Evolutionary conservation across 73 alveolate species (phyloP), one percentile per base, ranked within the genome.

Genomic region (Uronychia setigera): DNA sequence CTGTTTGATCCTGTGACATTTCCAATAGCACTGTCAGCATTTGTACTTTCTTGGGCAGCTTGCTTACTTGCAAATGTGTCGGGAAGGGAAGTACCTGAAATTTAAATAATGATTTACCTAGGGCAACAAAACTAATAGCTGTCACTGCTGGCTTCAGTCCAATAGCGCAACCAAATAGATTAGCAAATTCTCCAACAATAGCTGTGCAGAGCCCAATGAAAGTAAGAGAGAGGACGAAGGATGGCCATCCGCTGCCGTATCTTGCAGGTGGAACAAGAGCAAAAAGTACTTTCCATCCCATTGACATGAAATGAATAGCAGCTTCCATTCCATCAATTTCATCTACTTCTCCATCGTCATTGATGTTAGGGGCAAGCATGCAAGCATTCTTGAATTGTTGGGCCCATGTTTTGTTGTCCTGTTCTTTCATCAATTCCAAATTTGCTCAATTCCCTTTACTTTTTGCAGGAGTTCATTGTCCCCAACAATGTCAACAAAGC

Each of bases 21-120:
- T 77, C 93, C 95, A 26, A 94, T 78, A 31, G 98, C 91, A 59
- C 92, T 87, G 58, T 94, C 98, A 1, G 97, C 98, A 81, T 89
- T 87, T n/a, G 81, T 83, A 57, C 87, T 85, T 85, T 92, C 82
- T 67, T 75, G 75, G 0, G 96, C 96, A 19, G 98, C 96, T 46
- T 88, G 60, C 74, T 81, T 88, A 82, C 92, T 84, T 11, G 96
- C 95, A 46, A 94, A 88, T 31, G 93, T 78, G 86, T 94, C 96
- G 1, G 95, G 96, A 57, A 92, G 59, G 1, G 96, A 85, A 19
- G 95, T 82, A 33, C 97, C 67, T 46, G 5, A 11, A 19, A 46
- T 11, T n/a, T 46, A 46, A 46, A 19, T 76, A 90, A n/a, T 31
- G 95, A 86, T 0, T 85, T 67, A 77, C 97, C 98, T 28, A 94